A percentile compares a stretch with the other conserved stretches of the same genome.
These are phyloP conservation scores for Massarina eburnea DNA, from an alignment of 2,329 filamentous ascomycete species.

Conservation along the genomic window DNA sequence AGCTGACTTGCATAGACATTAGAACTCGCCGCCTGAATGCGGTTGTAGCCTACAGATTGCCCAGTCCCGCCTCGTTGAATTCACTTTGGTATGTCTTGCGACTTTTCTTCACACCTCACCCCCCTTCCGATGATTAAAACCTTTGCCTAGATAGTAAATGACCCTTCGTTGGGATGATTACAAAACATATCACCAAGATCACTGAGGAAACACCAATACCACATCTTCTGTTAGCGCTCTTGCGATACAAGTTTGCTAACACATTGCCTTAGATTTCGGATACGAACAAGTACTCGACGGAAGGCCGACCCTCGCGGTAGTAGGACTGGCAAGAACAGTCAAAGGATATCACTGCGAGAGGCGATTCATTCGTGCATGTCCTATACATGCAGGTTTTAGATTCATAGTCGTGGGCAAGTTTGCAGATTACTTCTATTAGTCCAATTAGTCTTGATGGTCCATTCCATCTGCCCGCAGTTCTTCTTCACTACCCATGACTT, in stretches of 20 bases:
- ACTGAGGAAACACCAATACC: constrained; percentile 54
- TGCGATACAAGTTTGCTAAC: constrained; percentile 20
- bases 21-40: background rate
- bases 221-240: constrained; percentile 13
- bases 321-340: too few species aligned
- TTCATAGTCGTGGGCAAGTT: too few species aligned
- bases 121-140: constrained; percentile 65
- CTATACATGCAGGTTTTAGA: too few species aligned
- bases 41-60: background rate
- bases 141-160: constrained; percentile 68
- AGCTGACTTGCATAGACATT: constrained; percentile 13
- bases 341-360: too few species aligned
- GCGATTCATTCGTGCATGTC: too few species aligned
- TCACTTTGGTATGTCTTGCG: constrained; percentile 14
- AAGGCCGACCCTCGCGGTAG: too few species aligned
- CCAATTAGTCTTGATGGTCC: background rate
- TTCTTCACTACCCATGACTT: background rate
- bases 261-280: background rate
- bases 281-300: too few species aligned
- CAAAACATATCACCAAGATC: constrained; percentile 66
- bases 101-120: constrained; percentile 4
- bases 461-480: background rate
- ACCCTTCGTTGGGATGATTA: constrained; percentile 59
- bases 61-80: background rate
- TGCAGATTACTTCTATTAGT: too few species aligned